A percentile compares a stretch with the other conserved stretches of the same genome.
Evolutionary conservation across 768 basidiomycete genomes (phyloP).

Genomic region (Russula earlei): DNA sequence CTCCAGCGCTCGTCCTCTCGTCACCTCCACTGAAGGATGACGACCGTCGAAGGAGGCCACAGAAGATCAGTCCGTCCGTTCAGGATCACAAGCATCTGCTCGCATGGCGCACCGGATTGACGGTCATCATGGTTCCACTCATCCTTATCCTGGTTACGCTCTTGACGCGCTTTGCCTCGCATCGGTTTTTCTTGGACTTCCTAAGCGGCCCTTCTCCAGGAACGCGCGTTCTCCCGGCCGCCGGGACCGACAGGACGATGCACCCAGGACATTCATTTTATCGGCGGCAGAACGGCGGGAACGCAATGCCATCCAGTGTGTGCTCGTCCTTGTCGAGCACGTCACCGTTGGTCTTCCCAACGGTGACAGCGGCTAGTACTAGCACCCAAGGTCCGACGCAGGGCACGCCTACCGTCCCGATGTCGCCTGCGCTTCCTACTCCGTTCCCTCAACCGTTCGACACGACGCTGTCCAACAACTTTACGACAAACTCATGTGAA

Average conservation of each 20-base stretch:
- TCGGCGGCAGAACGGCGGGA: slow-evolving; percentile 3
- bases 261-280: not conserved
- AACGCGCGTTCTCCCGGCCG: slow-evolving; percentile 10
- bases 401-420: slow-evolving; percentile 40
- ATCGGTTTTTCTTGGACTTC: slow-evolving; percentile 38
- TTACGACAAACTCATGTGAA: slow-evolving; percentile 53
- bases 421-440: slow-evolving; percentile 44
- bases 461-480: slow-evolving; percentile 51
- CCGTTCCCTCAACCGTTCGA: slow-evolving; percentile 78
- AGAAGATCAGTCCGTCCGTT: not conserved
- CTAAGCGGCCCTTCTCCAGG: slow-evolving; percentile 25
- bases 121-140: slow-evolving; percentile 48
- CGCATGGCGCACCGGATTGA: slow-evolving; percentile 39
- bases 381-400: slow-evolving; percentile 16
- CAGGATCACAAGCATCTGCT: slow-evolving; percentile 32
- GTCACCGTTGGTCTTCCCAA: slow-evolving; percentile 2
- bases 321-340: not conserved
- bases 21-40: slow-evolving; percentile 13
- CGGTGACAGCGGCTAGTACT: slow-evolving; percentile 23
- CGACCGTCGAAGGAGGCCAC: not conserved
- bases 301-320: not conserved
- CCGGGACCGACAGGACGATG: slow-evolving; percentile 3
- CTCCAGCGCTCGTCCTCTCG: slow-evolving; percentile 2
- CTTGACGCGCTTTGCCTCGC: slow-evolving; percentile 42
- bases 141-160: slow-evolving; percentile 44